Conservation (phyloP, 257 asterid species). For the Fraxinus pennsylvanica region DNA sequence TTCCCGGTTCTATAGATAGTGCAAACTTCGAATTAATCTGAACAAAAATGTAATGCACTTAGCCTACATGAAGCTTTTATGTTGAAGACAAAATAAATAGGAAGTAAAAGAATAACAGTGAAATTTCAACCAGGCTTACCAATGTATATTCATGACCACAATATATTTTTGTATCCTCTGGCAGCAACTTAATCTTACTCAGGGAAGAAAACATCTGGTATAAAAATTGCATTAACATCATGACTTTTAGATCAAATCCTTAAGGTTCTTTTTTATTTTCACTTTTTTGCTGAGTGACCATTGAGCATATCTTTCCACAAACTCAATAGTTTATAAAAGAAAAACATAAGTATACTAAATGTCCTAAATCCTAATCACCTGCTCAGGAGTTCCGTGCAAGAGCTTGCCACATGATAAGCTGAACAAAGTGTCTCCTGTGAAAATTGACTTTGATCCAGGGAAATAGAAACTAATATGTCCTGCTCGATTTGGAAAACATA, state of each 20-base stretch:
- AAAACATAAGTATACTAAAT: background rate
- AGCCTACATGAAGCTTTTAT: constrained; percentile 22
- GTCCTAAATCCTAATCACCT: constrained; percentile 43
- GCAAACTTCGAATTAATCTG: constrained; percentile 98
- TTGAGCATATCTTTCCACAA: background rate
- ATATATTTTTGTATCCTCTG: constrained; percentile 77
- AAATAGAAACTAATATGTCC: constrained; percentile 91
- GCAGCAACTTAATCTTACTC: constrained; percentile 68
- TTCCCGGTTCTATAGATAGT: constrained; percentile 79
- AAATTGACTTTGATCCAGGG: constrained; percentile 79
- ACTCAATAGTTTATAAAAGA: constrained; percentile 17
- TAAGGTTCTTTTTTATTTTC: background rate
- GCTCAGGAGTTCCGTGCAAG: constrained; percentile 88
- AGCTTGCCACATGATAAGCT: constrained; percentile 97
- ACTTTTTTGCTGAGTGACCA: background rate
- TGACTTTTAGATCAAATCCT: constrained; percentile 1
- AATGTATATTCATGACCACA: constrained; percentile 94
- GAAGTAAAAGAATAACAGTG: background rate
- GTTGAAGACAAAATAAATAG: constrained; percentile 13
- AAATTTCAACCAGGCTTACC: constrained; percentile 42
- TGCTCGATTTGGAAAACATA: constrained; percentile 27
- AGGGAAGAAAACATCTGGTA: constrained; percentile 79
- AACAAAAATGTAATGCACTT: constrained; percentile 23
- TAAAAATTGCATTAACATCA: constrained; percentile 25
- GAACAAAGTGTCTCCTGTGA: constrained; percentile 93